These are phyloP conservation scores for Hirsutella thompsonii DNA, from an alignment of 2,329 filamentous ascomycete genomes.

Conservation along the genomic window DNA sequence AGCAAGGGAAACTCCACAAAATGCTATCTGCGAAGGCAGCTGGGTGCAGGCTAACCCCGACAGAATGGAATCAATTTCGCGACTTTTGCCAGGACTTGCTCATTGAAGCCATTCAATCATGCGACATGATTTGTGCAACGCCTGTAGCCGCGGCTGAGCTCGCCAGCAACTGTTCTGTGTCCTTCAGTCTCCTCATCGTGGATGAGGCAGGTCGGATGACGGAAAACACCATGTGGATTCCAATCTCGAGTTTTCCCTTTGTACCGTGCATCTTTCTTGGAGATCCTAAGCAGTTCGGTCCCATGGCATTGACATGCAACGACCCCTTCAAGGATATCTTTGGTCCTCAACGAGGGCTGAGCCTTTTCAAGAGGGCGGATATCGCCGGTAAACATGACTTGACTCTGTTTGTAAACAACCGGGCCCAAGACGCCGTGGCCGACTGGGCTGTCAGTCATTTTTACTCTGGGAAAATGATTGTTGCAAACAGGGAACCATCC, in stretches of 20 bases:
- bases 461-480: too few relatives aligned
- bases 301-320: neutral
- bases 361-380: neutral
- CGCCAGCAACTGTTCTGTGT: too few relatives aligned
- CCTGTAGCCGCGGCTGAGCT: neutral
- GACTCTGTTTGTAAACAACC: too few relatives aligned
- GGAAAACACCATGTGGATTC: neutral
- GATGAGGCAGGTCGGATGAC: conserved; percentile 1
- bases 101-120: too few relatives aligned
- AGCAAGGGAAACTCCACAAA: too few relatives aligned
- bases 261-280: conserved; percentile 1
- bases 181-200: neutral
- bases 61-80: too few relatives aligned
- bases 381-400: neutral
- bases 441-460: too few relatives aligned
- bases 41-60: too few relatives aligned
- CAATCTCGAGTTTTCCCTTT: neutral
- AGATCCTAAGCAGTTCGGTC: neutral
- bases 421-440: too few relatives aligned
- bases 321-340: neutral
- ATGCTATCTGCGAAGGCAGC: too few relatives aligned
- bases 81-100: too few relatives aligned
- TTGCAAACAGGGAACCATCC: too few relatives aligned
- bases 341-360: neutral
- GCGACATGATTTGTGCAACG: conserved; percentile 1